Evolutionary conservation across 495 filamentous ascomycete species (phyloP).

Genomic region (Aspergillus bertholletiae): DNA sequence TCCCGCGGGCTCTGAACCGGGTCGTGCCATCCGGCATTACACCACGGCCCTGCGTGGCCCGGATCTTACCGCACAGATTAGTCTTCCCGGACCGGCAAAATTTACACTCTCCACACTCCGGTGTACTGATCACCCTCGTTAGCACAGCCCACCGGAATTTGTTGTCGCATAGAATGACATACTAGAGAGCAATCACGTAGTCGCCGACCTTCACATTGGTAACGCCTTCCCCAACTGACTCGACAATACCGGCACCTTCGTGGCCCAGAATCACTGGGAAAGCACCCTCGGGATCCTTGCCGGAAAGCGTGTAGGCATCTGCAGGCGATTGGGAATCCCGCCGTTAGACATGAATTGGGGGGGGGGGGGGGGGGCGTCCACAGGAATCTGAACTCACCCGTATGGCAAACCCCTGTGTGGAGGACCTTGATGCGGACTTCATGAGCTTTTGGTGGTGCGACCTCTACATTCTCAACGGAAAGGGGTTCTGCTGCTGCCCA

Average conservation of each 20-base stretch:
- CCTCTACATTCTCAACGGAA: constrained; percentile 86
- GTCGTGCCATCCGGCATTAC: constrained; percentile 98
- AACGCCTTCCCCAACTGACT: constrained; percentile 94
- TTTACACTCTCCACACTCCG: constrained; percentile 96
- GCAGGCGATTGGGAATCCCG: neutral
- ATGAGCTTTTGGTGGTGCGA: constrained; percentile 83
- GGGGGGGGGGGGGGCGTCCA: too few species aligned
- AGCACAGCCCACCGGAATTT: too few species aligned
- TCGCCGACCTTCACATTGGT: constrained; percentile 78
- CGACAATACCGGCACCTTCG: constrained; percentile 95
- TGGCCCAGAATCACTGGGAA: constrained; percentile 96
- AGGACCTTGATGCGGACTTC: constrained; percentile 95
- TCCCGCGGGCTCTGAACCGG: constrained; percentile 89
- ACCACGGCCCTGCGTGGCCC: constrained; percentile 90
- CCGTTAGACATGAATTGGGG: too few species aligned
- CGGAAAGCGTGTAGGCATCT: constrained; percentile 98
- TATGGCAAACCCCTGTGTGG: constrained; percentile 98
- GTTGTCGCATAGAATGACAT: too few species aligned
- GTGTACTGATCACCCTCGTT: too few species aligned
- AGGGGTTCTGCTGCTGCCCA: constrained; percentile 93
- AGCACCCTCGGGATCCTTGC: constrained; percentile 96
- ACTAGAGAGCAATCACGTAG: constrained; percentile 95
- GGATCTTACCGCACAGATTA: constrained; percentile 99
- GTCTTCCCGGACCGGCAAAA: constrained; percentile 99
- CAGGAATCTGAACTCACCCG: constrained; percentile 54